Conservation (phyloP, 2,329 filamentous ascomycete species). For the Biscogniauxia sp. region DNA sequence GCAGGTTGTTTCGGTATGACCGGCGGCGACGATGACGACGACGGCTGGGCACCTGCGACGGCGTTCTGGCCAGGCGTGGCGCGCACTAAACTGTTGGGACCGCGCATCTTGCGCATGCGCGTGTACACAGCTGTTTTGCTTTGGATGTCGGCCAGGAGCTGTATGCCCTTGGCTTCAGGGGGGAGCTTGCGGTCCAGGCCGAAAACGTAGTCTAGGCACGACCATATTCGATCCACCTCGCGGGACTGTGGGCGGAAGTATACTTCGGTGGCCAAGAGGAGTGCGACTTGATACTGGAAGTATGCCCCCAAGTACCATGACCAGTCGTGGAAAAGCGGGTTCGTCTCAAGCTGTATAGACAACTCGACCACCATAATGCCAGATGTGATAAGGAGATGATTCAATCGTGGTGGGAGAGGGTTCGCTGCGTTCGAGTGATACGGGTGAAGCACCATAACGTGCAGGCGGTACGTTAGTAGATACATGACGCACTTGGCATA, state of each 20-base stretch:
- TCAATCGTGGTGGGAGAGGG: constrained; percentile 60
- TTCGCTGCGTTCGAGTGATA: constrained; percentile 52
- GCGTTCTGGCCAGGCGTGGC: constrained; percentile 38
- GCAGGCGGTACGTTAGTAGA: constrained; percentile 60
- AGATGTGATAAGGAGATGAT: constrained; percentile 61
- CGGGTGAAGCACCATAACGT: constrained; percentile 66
- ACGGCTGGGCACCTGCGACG: constrained; percentile 26
- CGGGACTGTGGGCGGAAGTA: constrained; percentile 56
- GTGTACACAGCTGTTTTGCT: constrained; percentile 60
- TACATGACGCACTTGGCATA: constrained; percentile 64
- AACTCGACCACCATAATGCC: constrained; percentile 52
- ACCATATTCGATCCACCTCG: constrained; percentile 66
- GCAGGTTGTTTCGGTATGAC: background rate
- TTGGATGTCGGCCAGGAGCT: constrained; percentile 61
- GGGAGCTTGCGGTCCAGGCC: constrained; percentile 52
- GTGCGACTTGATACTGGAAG: constrained; percentile 69
- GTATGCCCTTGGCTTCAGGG: constrained; percentile 56
- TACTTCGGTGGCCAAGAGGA: constrained; percentile 67
- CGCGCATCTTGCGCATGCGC: constrained; percentile 53
- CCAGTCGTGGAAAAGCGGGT: constrained; percentile 53
- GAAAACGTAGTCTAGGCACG: constrained; percentile 70
- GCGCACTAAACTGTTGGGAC: constrained; percentile 44
- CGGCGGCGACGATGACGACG: constrained; percentile 6
- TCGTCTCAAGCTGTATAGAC: constrained; percentile 45
- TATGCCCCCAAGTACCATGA: constrained; percentile 70